A percentile compares a stretch with the other conserved stretches of the same genome.
Conservation (phyloP, 192 early-diverging fungal genomes). For the Coemansia biformis region DNA sequence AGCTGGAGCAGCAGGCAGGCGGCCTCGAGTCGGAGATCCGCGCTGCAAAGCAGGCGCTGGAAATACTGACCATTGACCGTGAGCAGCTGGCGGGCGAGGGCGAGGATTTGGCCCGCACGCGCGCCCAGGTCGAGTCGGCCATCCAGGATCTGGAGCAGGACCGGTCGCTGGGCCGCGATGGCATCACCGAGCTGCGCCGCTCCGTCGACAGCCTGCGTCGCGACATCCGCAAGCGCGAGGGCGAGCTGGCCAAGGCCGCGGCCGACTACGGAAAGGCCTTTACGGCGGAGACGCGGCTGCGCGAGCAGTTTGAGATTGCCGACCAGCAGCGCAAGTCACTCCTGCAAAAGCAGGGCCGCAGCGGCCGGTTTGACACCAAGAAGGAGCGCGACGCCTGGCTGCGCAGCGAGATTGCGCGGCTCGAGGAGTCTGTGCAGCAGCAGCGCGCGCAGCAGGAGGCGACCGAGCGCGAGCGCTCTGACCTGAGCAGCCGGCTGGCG, state of each 20-base stretch:
- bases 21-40: conserved; percentile 57
- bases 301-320: conserved; percentile 61
- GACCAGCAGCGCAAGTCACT: conserved; percentile 72
- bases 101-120: conserved; percentile 68
- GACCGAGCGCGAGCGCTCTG: conserved; percentile 30
- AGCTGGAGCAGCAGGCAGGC: conserved; percentile 51
- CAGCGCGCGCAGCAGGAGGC: conserved; percentile 54
- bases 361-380: conserved; percentile 67
- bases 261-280: conserved; percentile 63
- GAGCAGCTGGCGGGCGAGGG: conserved; percentile 66
- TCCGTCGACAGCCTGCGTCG: conserved; percentile 23
- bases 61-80: conserved; percentile 63
- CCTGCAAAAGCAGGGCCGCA: conserved; percentile 82
- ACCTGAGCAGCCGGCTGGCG: conserved; percentile 21
- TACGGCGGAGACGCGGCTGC: conserved; percentile 54
- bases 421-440: conserved; percentile 51
- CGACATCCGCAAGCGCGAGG: conserved; percentile 49
- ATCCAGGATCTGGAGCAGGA: conserved; percentile 78
- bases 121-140: conserved; percentile 71
- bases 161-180: conserved; percentile 41
- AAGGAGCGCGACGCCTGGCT: conserved; percentile 77
- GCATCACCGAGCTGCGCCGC: conserved; percentile 48
- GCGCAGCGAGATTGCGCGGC: conserved; percentile 60
- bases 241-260: conserved; percentile 57
- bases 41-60: conserved; percentile 58